These are phyloP conservation scores for Paragyromitra xinjiangensis DNA, from an alignment of 495 filamentous ascomycete species.

Conservation along the genomic window DNA sequence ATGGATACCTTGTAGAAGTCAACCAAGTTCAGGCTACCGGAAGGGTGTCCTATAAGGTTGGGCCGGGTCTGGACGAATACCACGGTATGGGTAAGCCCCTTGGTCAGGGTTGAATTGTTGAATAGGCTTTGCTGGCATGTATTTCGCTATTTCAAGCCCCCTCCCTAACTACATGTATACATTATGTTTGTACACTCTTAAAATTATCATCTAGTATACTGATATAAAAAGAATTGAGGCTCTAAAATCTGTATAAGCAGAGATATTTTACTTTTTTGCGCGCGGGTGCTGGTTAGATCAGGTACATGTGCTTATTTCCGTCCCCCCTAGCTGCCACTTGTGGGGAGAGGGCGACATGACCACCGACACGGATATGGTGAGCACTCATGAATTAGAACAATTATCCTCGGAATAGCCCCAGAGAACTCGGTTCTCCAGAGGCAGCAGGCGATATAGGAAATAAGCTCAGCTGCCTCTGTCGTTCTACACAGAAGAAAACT, in stretches of 20 bases:
- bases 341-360: slow-evolving; percentile 13
- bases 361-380: slow-evolving; percentile 14
- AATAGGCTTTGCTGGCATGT: slow-evolving; percentile 2
- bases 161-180: neutral
- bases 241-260: neutral
- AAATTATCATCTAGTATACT: neutral
- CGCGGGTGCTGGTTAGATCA: slow-evolving; percentile 13
- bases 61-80: neutral
- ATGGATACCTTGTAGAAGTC: slow-evolving; percentile 7
- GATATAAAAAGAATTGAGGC: slow-evolving; percentile 16
- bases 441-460: slow-evolving; percentile 11
- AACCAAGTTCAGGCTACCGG: slow-evolving; percentile 5
- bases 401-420: neutral
- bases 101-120: neutral
- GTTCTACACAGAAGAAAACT: slow-evolving; percentile 9
- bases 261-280: slow-evolving; percentile 29
- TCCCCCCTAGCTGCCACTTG: slow-evolving; percentile 7
- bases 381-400: neutral
- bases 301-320: slow-evolving; percentile 17
- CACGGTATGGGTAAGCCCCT: neutral
- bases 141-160: neutral
- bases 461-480: slow-evolving; percentile 26
- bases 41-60: neutral
- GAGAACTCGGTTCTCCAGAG: slow-evolving; percentile 5
- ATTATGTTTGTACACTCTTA: neutral